Conservation (phyloP, 805 yeast species). For the Wickerhamiella kazuoi region DNA sequence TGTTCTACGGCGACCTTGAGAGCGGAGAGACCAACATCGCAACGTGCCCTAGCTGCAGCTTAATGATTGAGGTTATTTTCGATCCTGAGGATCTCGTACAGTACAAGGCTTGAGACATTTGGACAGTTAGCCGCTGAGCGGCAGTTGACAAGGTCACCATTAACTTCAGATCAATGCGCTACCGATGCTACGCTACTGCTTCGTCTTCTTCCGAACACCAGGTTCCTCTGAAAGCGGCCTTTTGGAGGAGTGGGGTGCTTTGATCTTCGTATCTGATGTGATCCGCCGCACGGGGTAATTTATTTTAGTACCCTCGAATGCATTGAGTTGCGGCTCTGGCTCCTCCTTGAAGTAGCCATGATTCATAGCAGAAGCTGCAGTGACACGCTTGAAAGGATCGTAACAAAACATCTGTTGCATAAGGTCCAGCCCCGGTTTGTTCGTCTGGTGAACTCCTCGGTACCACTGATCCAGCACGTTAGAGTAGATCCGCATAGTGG, state of each 20-base stretch:
- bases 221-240: neutral
- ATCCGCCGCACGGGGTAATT: slow-evolving; percentile 78
- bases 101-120: slow-evolving; percentile 5
- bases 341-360: slow-evolving; percentile 65
- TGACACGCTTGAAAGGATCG: slow-evolving; percentile 65
- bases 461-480: slow-evolving; percentile 72
- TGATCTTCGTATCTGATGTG: slow-evolving; percentile 9
- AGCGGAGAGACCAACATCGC: slow-evolving; percentile 84
- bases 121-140: no score
- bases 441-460: slow-evolving; percentile 60
- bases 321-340: slow-evolving; percentile 53
- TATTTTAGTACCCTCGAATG: slow-evolving; percentile 56
- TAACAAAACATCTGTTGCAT: slow-evolving; percentile 51
- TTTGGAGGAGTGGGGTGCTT: slow-evolving; percentile 3
- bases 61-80: slow-evolving; percentile 81
- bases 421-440: slow-evolving; percentile 48
- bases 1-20: slow-evolving; percentile 60
- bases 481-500: slow-evolving; percentile 42
- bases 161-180: no score
- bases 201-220: slow-evolving; percentile 3
- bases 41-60: slow-evolving; percentile 88
- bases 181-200: neutral
- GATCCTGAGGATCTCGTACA: slow-evolving; percentile 32
- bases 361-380: slow-evolving; percentile 57
- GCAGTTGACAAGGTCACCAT: no score